These are phyloP conservation scores for Beta corolliflora DNA, from an alignment of 179 eudicot species.

Conservation along the genomic window DNA sequence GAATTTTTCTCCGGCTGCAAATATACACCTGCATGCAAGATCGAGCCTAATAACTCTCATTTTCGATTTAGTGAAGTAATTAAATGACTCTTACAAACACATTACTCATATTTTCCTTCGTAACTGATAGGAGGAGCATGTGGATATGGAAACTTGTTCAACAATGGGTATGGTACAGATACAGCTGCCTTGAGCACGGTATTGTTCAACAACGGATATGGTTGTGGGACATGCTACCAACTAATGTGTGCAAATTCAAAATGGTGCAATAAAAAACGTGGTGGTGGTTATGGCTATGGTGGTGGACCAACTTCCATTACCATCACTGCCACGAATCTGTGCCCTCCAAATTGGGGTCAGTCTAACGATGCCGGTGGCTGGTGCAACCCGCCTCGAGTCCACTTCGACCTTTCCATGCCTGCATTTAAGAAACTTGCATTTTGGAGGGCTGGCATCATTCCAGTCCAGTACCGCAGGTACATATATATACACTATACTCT, in stretches of 20 bases:
- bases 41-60: neutral
- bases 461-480: constrained; percentile 71
- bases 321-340: constrained; percentile 73
- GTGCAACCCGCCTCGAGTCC: constrained; percentile 85
- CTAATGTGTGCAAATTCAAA: constrained; percentile 53
- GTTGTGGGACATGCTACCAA: constrained; percentile 72
- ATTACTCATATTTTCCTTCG: neutral
- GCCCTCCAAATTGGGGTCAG: constrained; percentile 74
- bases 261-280: constrained; percentile 45
- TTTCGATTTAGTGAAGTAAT: neutral
- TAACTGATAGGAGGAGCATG: constrained; percentile 71
- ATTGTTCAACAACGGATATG: constrained; percentile 63
- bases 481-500: too few relatives aligned
- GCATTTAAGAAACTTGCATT: constrained; percentile 68
- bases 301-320: constrained; percentile 36
- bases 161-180: constrained; percentile 59
- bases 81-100: neutral
- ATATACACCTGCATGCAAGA: neutral
- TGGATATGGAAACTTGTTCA: constrained; percentile 73
- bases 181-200: constrained; percentile 81
- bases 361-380: constrained; percentile 71
- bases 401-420: constrained; percentile 79
- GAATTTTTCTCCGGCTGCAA: neutral
- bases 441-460: constrained; percentile 72
- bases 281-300: constrained; percentile 6